Conservation (phyloP, 768 basidiomycete genomes). For the Gymnopilus dilepis region DNA sequence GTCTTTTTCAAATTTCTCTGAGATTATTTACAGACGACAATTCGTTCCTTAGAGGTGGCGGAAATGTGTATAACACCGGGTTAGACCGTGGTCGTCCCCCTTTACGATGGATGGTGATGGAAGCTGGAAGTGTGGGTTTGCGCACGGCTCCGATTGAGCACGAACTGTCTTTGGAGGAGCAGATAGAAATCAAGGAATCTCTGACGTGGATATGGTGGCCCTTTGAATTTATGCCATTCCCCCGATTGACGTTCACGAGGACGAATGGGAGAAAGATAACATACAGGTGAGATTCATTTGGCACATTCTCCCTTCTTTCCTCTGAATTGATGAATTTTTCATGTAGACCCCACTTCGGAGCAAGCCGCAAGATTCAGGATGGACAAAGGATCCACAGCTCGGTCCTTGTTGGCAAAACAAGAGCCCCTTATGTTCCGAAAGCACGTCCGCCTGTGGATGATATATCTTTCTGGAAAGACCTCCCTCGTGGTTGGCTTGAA, state of each 20-base stretch:
- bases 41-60: conserved; percentile 12
- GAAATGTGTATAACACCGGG: conserved; percentile 19
- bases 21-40: too few relatives aligned
- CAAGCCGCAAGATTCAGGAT: conserved; percentile 8
- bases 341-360: conserved; percentile 12
- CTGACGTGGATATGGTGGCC: conserved; percentile 21
- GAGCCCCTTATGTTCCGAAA: not conserved
- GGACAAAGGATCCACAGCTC: conserved; percentile 14
- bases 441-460: not conserved
- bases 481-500: not conserved
- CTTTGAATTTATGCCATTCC: conserved; percentile 17
- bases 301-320: too few relatives aligned
- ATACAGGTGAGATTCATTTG: not conserved
- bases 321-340: not conserved
- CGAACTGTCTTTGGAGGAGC: conserved; percentile 2
- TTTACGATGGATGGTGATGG: conserved; percentile 27
- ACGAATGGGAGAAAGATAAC: not conserved
- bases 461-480: not conserved
- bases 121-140: conserved; percentile 21
- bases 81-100: conserved; percentile 22
- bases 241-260: not conserved
- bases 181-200: conserved; percentile 21
- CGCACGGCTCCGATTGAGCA: conserved; percentile 2
- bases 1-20: too few relatives aligned
- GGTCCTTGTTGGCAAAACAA: not conserved